Percentiles rank a stretch among this genome's conserved stretches.
Conservation (phyloP, 1,284 basidiomycete species). For the Sporisorium graminicola region DNA sequence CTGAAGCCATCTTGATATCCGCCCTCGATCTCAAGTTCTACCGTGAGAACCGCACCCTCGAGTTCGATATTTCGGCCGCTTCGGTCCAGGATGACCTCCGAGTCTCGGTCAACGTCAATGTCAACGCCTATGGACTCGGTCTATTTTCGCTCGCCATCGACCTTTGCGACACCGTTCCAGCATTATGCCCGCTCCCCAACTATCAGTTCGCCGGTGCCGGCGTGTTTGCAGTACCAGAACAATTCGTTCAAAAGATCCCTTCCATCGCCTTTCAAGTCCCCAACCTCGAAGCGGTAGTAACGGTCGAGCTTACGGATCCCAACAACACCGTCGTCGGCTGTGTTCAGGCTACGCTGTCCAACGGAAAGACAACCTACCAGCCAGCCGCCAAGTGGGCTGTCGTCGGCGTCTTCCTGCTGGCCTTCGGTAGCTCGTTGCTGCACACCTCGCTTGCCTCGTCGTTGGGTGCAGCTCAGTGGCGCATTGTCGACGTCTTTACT, state of each 20-base stretch:
- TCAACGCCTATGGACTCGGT: slow-evolving; percentile 67
- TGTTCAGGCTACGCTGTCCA: slow-evolving; percentile 88
- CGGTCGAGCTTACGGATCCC: slow-evolving; percentile 80
- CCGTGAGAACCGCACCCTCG: slow-evolving; percentile 61
- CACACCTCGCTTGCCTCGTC: slow-evolving; percentile 74
- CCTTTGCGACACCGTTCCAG: slow-evolving; percentile 60
- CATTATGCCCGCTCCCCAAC: slow-evolving; percentile 66
- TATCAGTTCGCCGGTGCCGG: slow-evolving; percentile 74
- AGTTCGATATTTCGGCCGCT: slow-evolving; percentile 64
- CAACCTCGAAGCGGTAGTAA: slow-evolving; percentile 89
- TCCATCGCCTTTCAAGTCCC: slow-evolving; percentile 87
- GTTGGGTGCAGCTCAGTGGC: slow-evolving; percentile 72
- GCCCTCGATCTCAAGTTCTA: slow-evolving; percentile 60
- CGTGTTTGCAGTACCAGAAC: slow-evolving; percentile 78
- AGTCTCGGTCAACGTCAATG: slow-evolving; percentile 50
- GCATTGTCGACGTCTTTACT: slow-evolving; percentile 82
- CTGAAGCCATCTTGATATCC: slow-evolving; percentile 61
- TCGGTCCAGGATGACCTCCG: slow-evolving; percentile 54
- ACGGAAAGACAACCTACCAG: slow-evolving; percentile 86
- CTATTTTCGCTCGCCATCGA: slow-evolving; percentile 63
- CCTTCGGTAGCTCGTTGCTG: slow-evolving; percentile 78
- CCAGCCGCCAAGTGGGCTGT: slow-evolving; percentile 82
- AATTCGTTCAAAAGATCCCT: slow-evolving; percentile 76
- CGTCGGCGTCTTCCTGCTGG: slow-evolving; percentile 78
- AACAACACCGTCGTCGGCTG: slow-evolving; percentile 84